Evolutionary conservation across 2,329 filamentous ascomycete species (phyloP), one percentile per base, ranked within the genome.

Genomic region (Byssothecium circinans): DNA sequence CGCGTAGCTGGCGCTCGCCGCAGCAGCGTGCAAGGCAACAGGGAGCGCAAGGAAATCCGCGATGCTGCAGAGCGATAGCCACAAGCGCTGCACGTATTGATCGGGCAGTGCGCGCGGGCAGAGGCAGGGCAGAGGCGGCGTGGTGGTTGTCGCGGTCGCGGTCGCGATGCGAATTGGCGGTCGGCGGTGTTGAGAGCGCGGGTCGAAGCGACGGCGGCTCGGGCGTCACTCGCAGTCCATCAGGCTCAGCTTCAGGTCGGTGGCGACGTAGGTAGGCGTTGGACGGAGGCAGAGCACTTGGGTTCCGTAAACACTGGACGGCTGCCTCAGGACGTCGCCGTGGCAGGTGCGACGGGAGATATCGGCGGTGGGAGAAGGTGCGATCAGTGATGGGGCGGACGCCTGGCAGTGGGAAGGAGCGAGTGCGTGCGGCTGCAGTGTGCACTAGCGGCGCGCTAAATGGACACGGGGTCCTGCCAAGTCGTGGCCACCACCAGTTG

Each of bases 1-100:
- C 61, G 62, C 61, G 63, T 63, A 56, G 51, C 35, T 56, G 29
- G 40, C 18, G 12, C n/a, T n/a, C n/a, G n/a, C n/a, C n/a, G n/a
- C n/a, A n/a, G n/a, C n/a, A n/a, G n/a, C n/a, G n/a, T n/a, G n/a
- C n/a, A n/a, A n/a, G n/a, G n/a, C n/a, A n/a, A 4, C 22, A 22
- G 32, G 35, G 49, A 36, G 37, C 44, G 49, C 47, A 35, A 45
- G 37, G 25, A 49, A 45, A 52, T 52, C 40, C n/a, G 29, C 27
- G 41, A 32, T 38, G 45, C 44, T 29, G 36, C 41, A 33, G n/a
- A n/a, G n/a, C n/a, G n/a, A n/a, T n/a, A n/a, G n/a, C n/a, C n/a
- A n/a, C n/a, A n/a, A n/a, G n/a, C n/a, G n/a, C n/a, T n/a, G n/a
- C n/a, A n/a, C n/a, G n/a, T n/a, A n/a, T n/a, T n/a, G n/a, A n/a